These are phyloP conservation scores for Cardamine occulta DNA, from an alignment of 345 rosid genomes.

Conservation along the genomic window DNA sequence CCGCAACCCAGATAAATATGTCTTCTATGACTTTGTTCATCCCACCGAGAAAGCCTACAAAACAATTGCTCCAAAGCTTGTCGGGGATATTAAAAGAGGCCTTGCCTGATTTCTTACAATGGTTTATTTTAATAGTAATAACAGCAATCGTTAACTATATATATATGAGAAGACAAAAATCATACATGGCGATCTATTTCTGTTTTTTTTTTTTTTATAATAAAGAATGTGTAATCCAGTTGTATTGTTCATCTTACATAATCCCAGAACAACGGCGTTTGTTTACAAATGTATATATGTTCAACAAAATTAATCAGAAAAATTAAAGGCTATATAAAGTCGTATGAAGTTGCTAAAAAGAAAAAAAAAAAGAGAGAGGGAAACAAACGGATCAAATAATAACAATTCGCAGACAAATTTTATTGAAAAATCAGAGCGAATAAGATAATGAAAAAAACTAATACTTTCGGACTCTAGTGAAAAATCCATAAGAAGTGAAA, in stretches of 20 bases:
- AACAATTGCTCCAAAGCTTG: constrained; percentile 41
- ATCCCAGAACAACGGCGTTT: constrained; percentile 14
- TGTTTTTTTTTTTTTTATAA: background rate
- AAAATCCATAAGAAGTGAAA: background rate
- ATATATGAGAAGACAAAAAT: background rate
- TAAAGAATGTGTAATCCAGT: constrained; percentile 19
- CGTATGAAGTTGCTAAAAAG: background rate
- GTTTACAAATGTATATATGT: constrained; percentile 19
- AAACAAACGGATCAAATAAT: background rate
- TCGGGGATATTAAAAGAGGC: constrained; percentile 29
- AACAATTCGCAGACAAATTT: no score
- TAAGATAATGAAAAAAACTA: no score
- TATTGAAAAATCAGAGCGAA: no score
- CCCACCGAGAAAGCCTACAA: constrained; percentile 68
- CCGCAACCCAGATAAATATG: constrained; percentile 43
- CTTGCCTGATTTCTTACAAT: constrained; percentile 38
- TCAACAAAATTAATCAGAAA: background rate
- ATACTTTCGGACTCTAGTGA: background rate
- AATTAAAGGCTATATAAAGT: background rate
- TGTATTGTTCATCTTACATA: constrained; percentile 14
- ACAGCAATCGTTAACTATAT: constrained; percentile 4
- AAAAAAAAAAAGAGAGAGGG: no score
- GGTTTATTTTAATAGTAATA: constrained; percentile 7
- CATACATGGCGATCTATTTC: constrained; percentile 16
- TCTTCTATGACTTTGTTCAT: constrained; percentile 75